Evolutionary conservation across 352 stramenopile genomes (phyloP).

Genomic region (Globisporangium viniferum): DNA sequence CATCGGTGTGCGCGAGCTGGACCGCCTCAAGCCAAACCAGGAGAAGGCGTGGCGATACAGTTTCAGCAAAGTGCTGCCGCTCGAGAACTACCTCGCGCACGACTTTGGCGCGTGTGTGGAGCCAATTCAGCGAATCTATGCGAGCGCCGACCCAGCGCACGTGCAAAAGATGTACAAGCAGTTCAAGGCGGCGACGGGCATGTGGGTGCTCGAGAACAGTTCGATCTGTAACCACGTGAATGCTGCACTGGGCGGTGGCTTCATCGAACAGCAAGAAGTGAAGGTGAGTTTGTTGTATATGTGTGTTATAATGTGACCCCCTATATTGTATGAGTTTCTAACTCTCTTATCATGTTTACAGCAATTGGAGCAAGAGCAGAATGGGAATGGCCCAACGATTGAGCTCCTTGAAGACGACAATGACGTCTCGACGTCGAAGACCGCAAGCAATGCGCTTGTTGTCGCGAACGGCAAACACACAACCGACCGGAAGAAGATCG

Average conservation of each 20-base stretch:
- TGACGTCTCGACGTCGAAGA: background rate
- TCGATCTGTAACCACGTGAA: constrained; percentile 78
- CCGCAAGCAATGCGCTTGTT: constrained; percentile 33
- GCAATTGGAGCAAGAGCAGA: constrained; percentile 26
- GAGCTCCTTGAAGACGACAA: constrained; percentile 48
- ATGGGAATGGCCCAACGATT: constrained; percentile 31
- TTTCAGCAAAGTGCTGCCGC: constrained; percentile 79
- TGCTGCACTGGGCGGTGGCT: constrained; percentile 56
- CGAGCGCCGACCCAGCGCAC: constrained; percentile 71
- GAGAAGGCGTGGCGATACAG: constrained; percentile 84
- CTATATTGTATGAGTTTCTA: background rate
- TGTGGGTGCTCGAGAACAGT: constrained; percentile 86
- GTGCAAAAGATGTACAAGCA: constrained; percentile 88
- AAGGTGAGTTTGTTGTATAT: constrained; percentile 16
- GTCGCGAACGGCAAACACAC: constrained; percentile 15
- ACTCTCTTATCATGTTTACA: background rate
- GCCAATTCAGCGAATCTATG: constrained; percentile 86
- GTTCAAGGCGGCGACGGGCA: constrained; percentile 77
- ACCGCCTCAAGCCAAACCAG: constrained; percentile 83
- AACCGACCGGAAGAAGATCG: constrained; percentile 10
- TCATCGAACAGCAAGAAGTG: constrained; percentile 51
- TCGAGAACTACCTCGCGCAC: constrained; percentile 81
- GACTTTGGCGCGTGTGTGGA: constrained; percentile 83
- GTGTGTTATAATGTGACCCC: no score
- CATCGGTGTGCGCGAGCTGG: constrained; percentile 77